These are phyloP conservation scores for Pseudogymnoascus sp. DNA, from an alignment of 2,329 filamentous ascomycete species.

Conservation along the genomic window DNA sequence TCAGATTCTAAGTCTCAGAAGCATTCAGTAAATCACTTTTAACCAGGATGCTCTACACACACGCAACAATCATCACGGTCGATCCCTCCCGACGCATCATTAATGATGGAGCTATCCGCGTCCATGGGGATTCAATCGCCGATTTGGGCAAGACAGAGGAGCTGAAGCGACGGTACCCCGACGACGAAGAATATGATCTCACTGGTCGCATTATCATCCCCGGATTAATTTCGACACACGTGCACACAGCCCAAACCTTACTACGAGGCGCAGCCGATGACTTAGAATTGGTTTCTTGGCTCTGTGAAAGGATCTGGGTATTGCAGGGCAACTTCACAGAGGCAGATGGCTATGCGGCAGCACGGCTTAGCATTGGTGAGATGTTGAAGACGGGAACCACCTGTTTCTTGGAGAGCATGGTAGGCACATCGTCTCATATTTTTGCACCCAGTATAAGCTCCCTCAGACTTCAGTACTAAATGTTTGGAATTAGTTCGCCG, in stretches of 20 bases:
- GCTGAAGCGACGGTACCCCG: conserved; percentile 25
- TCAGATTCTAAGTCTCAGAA: neutral
- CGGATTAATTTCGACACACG: conserved; percentile 42
- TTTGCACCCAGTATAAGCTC: conserved; percentile 10
- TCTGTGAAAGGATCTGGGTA: conserved; percentile 43
- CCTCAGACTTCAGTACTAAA: neutral
- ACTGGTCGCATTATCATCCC: conserved; percentile 39
- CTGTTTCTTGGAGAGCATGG: conserved; percentile 44
- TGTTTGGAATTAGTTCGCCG: conserved; percentile 29
- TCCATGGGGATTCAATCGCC: conserved; percentile 32
- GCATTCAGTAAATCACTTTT: neutral
- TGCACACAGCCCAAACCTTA: conserved; percentile 40
- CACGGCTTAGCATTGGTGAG: conserved; percentile 39
- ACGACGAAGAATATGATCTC: conserved; percentile 29
- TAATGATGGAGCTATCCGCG: conserved; percentile 37
- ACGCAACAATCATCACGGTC: conserved; percentile 44
- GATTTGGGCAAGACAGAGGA: conserved; percentile 34
- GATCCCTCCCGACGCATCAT: conserved; percentile 37
- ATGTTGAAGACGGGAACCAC: conserved; percentile 43
- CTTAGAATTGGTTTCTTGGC: conserved; percentile 40
- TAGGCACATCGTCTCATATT: conserved; percentile 21
- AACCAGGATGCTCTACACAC: conserved; percentile 34
- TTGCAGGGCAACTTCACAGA: conserved; percentile 36
- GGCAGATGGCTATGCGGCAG: conserved; percentile 40
- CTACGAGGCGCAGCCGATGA: conserved; percentile 38